Conservation (phyloP, 108 stramenopile genomes). For the Parietichytrium sp. region DNA sequence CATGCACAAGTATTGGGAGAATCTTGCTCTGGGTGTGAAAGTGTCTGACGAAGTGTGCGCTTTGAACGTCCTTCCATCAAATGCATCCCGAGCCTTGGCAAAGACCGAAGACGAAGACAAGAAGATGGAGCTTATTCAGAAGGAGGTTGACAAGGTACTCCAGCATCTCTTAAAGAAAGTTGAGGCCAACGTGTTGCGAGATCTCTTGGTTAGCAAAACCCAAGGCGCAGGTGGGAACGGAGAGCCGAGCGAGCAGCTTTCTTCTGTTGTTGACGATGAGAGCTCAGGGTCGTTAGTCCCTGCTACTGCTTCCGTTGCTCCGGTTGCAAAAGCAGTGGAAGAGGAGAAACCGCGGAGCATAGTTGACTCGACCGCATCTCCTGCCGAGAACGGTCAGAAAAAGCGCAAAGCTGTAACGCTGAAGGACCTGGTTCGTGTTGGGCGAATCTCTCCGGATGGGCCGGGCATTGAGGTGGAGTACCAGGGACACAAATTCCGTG, state of each 20-base stretch:
- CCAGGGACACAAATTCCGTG: not conserved
- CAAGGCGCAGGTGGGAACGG: too few relatives aligned
- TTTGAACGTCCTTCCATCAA: conserved; percentile 15
- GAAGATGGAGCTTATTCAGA: not conserved
- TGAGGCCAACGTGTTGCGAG: conserved; percentile 10
- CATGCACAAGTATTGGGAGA: conserved; percentile 1
- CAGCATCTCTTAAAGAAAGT: not conserved
- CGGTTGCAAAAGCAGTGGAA: too few relatives aligned
- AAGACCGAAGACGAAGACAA: conserved; percentile 11
- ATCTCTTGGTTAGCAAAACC: too few relatives aligned
- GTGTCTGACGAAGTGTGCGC: not conserved
- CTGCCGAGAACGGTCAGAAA: not conserved
- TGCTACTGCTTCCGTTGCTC: too few relatives aligned
- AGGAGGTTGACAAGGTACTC: conserved; percentile 5
- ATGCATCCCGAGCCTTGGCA: conserved; percentile 6
- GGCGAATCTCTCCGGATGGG: not conserved
- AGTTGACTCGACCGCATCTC: not conserved
- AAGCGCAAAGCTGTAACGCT: not conserved
- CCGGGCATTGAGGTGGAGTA: conserved; percentile 14
- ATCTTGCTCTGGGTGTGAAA: not conserved
- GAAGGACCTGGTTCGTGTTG: not conserved
- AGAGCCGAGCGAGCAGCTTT: too few relatives aligned
- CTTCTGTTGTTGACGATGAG: too few relatives aligned
- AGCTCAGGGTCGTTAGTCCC: too few relatives aligned
- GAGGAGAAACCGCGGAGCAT: too few relatives aligned